Base-by-base conservation (phyloP, 2,329 filamentous ascomycete genomes). In the Fusarium incarnatum region DNA sequence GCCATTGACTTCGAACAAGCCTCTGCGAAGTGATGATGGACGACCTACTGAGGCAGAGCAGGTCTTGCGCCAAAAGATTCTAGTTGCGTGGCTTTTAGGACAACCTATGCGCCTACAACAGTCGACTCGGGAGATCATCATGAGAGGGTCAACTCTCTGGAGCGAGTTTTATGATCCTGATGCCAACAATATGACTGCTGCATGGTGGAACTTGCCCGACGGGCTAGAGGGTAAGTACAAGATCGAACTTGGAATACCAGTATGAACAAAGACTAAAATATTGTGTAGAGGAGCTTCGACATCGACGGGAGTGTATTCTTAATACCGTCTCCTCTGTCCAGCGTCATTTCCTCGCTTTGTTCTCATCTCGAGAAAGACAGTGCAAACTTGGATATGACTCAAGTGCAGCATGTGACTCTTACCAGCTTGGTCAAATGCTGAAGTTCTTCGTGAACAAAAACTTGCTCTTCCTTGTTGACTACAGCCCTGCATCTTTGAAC, bases 381-480 rank as follows among this genome's bases (percentile, higher is more conserved):
- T 94, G 92, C 78, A 89, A 88, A 73, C 84, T 93, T 0, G 91
- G 92, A 55, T 94, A 94, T 78, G 91, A 93, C 74, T 89, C 88
- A 4, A 92, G 89, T 66, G 80, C 86, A 3, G 88, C 91, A 44
- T 94, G 92, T 77, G 92, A 94, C 80, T 90, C 89, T 3, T 94
- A 91, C 75, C 92, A 94, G 79, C 86, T 94, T 2, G 92, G 92
- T 23, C 91, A 94, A 79, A 92, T 92, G 84, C 80, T 93, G 68
- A 89, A 89, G 70, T 94, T 94, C 78, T 86, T 94, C 37, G 81
- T 83, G 16, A 84, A 85, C 69, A 88, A 88, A 69, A 84, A 86
- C 28, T 86, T 92, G 0, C 75, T 93, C 6, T 86, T 85, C 40
- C 79, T 93, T 2, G 82, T 86, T 9, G 86, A 89, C 75, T 88